Conservation (phyloP, 257 asterid species). For the Petunia secreta region DNA sequence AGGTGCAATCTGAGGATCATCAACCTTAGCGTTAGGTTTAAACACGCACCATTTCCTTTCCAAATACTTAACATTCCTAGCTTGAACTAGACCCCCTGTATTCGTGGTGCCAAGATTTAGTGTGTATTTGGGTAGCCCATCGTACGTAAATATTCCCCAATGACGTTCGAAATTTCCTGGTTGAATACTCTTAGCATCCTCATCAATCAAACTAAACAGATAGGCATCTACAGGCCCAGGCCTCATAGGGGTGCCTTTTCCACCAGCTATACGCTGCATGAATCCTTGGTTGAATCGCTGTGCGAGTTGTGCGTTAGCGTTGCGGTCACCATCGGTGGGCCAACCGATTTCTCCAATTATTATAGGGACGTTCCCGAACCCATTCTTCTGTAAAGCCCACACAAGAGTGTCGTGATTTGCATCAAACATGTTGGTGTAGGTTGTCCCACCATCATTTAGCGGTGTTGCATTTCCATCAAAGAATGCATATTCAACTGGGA, state of each 20-base stretch:
- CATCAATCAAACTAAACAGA: conserved; percentile 64
- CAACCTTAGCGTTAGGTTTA: conserved; percentile 21
- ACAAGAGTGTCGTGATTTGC: conserved; percentile 71
- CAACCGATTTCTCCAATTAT: conserved; percentile 50
- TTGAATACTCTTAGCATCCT: conserved; percentile 64
- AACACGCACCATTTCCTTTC: conserved; percentile 27
- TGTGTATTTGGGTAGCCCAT: conserved; percentile 58
- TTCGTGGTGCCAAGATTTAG: conserved; percentile 58
- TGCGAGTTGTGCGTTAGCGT: conserved; percentile 52
- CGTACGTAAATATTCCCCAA: conserved; percentile 59
- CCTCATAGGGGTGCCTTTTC: conserved; percentile 65
- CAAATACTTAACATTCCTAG: conserved; percentile 22
- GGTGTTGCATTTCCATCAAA: conserved; percentile 49
- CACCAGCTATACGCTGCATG: conserved; percentile 54
- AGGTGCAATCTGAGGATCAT: conserved; percentile 29
- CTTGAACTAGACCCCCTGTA: conserved; percentile 37
- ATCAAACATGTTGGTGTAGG: conserved; percentile 62
- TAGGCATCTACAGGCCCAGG: conserved; percentile 61
- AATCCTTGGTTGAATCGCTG: conserved; percentile 67
- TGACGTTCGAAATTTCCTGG: conserved; percentile 73
- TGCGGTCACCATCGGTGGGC: conserved; percentile 45
- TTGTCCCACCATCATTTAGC: conserved; percentile 55
- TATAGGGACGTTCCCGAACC: conserved; percentile 55
- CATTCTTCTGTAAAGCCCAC: conserved; percentile 67
- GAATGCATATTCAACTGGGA: conserved; percentile 48